Evolutionary conservation across 345 rosid species (phyloP), one percentile per base, ranked within the genome.

Genomic region (Lepidium africanum): DNA sequence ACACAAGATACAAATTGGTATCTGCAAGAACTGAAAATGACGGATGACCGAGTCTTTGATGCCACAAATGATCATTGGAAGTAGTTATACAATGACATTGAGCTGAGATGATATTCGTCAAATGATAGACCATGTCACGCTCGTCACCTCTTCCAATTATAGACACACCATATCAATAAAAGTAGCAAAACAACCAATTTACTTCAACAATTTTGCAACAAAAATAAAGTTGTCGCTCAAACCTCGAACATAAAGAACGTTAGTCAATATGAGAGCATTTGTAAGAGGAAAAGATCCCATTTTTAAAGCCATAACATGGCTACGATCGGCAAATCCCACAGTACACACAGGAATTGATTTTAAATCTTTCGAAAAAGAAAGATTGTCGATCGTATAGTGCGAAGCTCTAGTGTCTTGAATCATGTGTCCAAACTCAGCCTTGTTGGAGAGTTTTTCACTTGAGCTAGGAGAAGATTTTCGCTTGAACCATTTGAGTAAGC

Each of bases 281-380:
- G 5, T 37, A 3, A 57, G 10, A 0, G 9, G 10, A 0, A 57
- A 10, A 0, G 0, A 8, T 5, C 62, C 16, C 16, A 2, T 37
- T 0, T 9, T 17, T 2, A 17, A 6, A 0, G 46, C 1, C 0
- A 57, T 1, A 0, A 6, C 11, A 0, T 6, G 5, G 1, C 32
- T 38, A 0, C 33, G 16, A 10, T 57, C 46, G 0, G 33, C 46
- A 57, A 57, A 57, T 0, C 32, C 45, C 2, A 57, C 46, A 0
- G 46, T 2, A 6, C 16, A 37, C 0, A 10, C 10, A 10, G 30
- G 14, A 0, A 38, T 57, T 0, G 3, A 0, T 0, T 2, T 1
- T 0, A 38, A 0, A 11, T 37, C 2, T 0, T 1, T 10, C 0
- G 37, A 19, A 0, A 10, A 0, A 0, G 62, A 19, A 0, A 17